Evolutionary conservation across 352 stramenopile genomes (phyloP), one percentile per base, ranked within the genome.

Genomic region (Lagenidium giganteum): DNA sequence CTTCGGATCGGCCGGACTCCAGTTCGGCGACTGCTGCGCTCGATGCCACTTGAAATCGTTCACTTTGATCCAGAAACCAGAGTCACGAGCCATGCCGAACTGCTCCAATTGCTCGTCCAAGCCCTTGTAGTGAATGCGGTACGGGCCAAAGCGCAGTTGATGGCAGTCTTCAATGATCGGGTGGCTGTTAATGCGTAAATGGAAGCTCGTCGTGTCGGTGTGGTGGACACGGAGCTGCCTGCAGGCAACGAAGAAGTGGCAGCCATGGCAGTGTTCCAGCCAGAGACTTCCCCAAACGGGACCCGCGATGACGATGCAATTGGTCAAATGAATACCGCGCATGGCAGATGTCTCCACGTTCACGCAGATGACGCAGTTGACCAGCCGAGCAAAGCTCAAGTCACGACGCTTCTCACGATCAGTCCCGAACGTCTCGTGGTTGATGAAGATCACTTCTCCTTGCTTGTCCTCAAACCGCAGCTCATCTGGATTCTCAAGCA

Each of bases 31-130:
- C 46, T 88, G 70, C 55, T 94, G 83, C 35, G 73, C 47, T 26
- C 83, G 75, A 45, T 93, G 83, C 86, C 87, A 96, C 61, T 95
- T 93, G 59, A 96, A 96, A 51, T 96, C 87, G 43, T 96, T 92
- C 39, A 96, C 87, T 42, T 95, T 85, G 12, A 75, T 64, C 83
- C 83, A 96, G 4, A 94, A 57, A 0, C 73, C 73, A 17, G 56
- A 69, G 41, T 89, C 70, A 31, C 69, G 69, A 4, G 38, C 40
- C 38, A 94, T 51, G 0, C 70, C 67, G 20, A 78, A 52, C 17
- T 43, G 59, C 34, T 86, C 58, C 3, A 96, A 54, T 39, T 93
- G 83, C 20, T 64, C 42, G 21, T 71, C 61, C 0, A 93, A 58
- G 0, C 61, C 75, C 1, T 74, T 42, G 43, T 93, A 95, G 3